Evolutionary conservation across 2,329 filamentous ascomycete species (phyloP).

Genomic region (Ramichloridium luteum): DNA sequence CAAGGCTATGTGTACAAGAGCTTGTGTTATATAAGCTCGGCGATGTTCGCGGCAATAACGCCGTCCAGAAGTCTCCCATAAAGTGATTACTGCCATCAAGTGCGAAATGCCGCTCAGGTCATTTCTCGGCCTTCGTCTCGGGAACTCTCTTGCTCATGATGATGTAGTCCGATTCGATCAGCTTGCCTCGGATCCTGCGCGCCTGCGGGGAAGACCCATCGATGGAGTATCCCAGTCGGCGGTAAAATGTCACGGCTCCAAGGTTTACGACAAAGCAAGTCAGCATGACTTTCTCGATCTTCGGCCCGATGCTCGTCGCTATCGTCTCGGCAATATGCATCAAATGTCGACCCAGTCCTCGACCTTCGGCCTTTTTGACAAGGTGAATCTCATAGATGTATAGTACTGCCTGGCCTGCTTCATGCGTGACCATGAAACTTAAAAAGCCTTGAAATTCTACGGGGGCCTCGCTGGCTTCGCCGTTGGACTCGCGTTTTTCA

Average conservation of each 20-base stretch:
- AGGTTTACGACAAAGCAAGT: slow-evolving; percentile 57
- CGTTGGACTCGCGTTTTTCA: slow-evolving; percentile 3
- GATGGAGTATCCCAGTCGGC: slow-evolving; percentile 42
- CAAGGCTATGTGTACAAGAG: too few species aligned
- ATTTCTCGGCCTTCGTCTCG: too few species aligned
- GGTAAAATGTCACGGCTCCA: slow-evolving; percentile 48
- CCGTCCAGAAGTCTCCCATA: too few species aligned
- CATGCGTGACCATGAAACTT: slow-evolving; percentile 60
- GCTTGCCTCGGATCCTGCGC: slow-evolving; percentile 35
- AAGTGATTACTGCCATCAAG: too few species aligned
- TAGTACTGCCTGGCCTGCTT: slow-evolving; percentile 45
- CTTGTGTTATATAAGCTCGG: too few species aligned
- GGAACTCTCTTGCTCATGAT: slow-evolving; percentile 46
- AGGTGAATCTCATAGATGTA: slow-evolving; percentile 76
- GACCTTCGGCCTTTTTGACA: slow-evolving; percentile 43
- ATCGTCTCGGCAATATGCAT: slow-evolving; percentile 45
- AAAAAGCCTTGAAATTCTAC: slow-evolving; percentile 31
- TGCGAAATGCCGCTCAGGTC: too few species aligned
- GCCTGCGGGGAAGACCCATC: slow-evolving; percentile 43
- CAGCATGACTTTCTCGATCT: slow-evolving; percentile 57
- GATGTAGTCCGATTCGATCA: slow-evolving; percentile 39
- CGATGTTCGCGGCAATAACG: too few species aligned
- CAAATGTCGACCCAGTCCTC: slow-evolving; percentile 49
- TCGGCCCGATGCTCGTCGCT: slow-evolving; percentile 38
- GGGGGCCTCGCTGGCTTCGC: neutral